Conservation (phyloP, 805 yeast genomes). For the Metschnikowia continentalis region DNA sequence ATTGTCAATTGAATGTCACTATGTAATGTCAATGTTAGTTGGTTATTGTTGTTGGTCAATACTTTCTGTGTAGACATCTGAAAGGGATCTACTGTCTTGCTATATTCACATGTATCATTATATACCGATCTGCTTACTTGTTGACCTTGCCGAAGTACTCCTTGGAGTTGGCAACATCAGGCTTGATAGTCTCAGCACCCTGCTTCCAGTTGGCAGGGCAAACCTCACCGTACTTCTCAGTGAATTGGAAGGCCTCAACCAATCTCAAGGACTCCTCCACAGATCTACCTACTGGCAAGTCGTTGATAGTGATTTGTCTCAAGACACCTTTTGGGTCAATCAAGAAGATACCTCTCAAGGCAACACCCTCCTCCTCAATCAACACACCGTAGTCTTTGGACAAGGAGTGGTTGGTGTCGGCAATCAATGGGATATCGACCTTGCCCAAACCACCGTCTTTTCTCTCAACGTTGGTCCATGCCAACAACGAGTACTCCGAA, state of each 20-base stretch:
- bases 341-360: conserved; percentile 96
- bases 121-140: conserved; percentile 21
- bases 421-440: conserved; percentile 87
- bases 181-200: conserved; percentile 87
- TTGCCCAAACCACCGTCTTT: conserved; percentile 98
- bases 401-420: conserved; percentile 95
- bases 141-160: conserved; percentile 45
- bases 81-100: neutral
- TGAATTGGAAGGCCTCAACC: conserved; percentile 98
- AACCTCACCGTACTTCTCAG: conserved; percentile 98
- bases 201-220: conserved; percentile 98
- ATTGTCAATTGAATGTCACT: no score
- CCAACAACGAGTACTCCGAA: conserved; percentile 94
- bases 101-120: neutral
- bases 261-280: conserved; percentile 98
- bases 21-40: no score
- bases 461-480: conserved; percentile 97
- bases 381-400: conserved; percentile 97
- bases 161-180: conserved; percentile 19
- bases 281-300: conserved; percentile 98
- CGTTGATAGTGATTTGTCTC: conserved; percentile 97
- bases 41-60: no score
- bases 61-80: no score
- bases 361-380: conserved; percentile 93
- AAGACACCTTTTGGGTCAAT: conserved; percentile 93